phyloP scores from a whole-genome alignment of 2,329 filamentous ascomycete genomes.

The Aspergillus bombycis region DNA sequence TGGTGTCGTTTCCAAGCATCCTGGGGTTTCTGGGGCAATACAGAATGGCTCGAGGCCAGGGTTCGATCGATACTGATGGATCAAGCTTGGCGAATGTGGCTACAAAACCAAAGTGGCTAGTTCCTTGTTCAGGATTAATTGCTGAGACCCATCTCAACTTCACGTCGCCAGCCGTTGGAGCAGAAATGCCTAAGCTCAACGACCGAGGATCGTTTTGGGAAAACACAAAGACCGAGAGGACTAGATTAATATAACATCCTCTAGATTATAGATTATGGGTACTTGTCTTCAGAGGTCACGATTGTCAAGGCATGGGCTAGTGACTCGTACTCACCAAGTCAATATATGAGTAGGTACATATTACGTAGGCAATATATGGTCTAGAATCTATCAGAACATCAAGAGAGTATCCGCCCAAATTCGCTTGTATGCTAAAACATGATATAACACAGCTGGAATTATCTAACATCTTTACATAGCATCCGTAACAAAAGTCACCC shows the following conservation, averaged over 20 bases:
- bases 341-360: background rate
- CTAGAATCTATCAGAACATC: background rate
- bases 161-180: background rate
- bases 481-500: slow-evolving; percentile 2
- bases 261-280: background rate
- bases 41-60: slow-evolving; percentile 60
- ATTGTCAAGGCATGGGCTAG: background rate
- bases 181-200: background rate
- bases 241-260: background rate
- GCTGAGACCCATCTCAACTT: background rate
- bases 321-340: background rate
- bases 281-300: background rate
- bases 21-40: slow-evolving; percentile 66
- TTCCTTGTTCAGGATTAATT: background rate
- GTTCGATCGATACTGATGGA: slow-evolving; percentile 55
- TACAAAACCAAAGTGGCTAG: slow-evolving; percentile 24
- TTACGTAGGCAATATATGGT: background rate
- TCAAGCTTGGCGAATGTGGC: slow-evolving; percentile 51
- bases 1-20: slow-evolving; percentile 66
- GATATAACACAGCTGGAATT: background rate
- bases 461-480: slow-evolving; percentile 14
- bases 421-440: background rate
- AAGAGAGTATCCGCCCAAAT: background rate
- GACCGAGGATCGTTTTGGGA: background rate
- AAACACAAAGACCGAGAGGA: background rate